Conservation (phyloP, 495 filamentous ascomycete genomes). For the Cetradonia linearis region DNA sequence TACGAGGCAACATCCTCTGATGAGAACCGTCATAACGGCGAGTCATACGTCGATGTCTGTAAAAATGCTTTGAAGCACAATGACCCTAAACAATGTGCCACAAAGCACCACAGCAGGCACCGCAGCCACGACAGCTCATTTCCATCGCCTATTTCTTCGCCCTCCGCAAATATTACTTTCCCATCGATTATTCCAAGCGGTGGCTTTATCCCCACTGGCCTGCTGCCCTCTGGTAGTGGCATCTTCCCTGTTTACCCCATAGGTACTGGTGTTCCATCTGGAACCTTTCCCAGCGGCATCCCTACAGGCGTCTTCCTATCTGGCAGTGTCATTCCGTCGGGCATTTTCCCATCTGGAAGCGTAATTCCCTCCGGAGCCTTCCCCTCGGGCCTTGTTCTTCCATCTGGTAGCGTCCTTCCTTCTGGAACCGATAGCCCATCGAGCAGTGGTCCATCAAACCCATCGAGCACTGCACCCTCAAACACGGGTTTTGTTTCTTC, state of each 20-base stretch:
- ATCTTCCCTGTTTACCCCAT: neutral
- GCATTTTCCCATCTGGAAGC: neutral
- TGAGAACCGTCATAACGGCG: slow-evolving; percentile 37
- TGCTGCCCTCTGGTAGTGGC: neutral
- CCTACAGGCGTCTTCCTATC: neutral
- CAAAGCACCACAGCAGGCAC: neutral
- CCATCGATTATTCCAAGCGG: neutral
- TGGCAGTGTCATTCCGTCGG: neutral
- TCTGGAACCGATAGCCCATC: neutral
- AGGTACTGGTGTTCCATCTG: no score
- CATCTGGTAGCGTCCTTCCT: neutral
- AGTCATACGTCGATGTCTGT: slow-evolving; percentile 36
- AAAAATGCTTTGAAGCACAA: slow-evolving; percentile 30
- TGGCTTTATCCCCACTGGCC: no score
- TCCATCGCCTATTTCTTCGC: neutral
- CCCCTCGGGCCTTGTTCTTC: neutral
- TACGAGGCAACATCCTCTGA: slow-evolving; percentile 56
- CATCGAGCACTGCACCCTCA: neutral
- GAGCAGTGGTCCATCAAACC: neutral
- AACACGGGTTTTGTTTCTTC: neutral
- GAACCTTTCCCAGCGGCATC: neutral
- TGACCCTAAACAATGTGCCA: neutral
- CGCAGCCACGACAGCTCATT: neutral
- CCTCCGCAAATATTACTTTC: neutral
- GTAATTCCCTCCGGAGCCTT: neutral